Evolutionary conservation across 2,329 filamentous ascomycete species (phyloP).

Genomic region (Exophiala mesophila): DNA sequence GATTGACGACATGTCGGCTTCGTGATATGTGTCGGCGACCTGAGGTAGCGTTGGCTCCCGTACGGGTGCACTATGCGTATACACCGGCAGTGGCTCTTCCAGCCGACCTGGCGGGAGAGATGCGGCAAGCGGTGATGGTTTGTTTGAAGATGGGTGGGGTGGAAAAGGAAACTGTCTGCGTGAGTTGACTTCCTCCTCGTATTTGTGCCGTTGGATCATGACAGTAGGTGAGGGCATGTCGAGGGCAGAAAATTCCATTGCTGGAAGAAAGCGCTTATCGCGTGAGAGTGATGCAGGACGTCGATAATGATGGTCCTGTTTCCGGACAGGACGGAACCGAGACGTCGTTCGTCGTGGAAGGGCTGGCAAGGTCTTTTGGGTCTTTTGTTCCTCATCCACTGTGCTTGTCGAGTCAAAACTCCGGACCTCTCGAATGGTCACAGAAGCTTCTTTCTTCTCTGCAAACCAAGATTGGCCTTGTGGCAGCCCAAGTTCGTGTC

Average conservation of each 20-base stretch:
- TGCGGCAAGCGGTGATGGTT: neutral
- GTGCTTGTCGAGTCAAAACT: conserved; percentile 8
- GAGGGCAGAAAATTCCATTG: conserved; percentile 3
- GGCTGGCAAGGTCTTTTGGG: neutral
- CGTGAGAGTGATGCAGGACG: conserved; percentile 1
- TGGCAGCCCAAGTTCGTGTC: conserved; percentile 12
- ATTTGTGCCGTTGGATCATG: neutral
- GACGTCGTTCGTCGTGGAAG: neutral
- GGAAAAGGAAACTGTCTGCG: neutral
- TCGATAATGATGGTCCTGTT: conserved; percentile 1
- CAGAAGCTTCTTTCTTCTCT: conserved; percentile 4
- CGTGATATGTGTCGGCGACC: conserved; percentile 6
- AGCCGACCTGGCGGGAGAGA: neutral
- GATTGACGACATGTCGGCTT: conserved; percentile 11
- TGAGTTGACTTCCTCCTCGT: neutral
- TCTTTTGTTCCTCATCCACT: neutral
- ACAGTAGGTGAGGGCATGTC: conserved; percentile 1
- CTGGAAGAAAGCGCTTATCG: neutral
- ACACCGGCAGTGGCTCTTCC: neutral
- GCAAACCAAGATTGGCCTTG: neutral
- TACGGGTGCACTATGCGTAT: neutral
- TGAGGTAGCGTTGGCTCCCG: conserved; percentile 1
- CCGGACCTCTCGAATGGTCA: conserved; percentile 3
- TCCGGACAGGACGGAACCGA: conserved; percentile 2
- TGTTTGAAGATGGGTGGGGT: neutral